Base-by-base conservation (phyloP, 2,329 filamentous ascomycete species). In the Ascochyta viciae-villosae region DNA sequence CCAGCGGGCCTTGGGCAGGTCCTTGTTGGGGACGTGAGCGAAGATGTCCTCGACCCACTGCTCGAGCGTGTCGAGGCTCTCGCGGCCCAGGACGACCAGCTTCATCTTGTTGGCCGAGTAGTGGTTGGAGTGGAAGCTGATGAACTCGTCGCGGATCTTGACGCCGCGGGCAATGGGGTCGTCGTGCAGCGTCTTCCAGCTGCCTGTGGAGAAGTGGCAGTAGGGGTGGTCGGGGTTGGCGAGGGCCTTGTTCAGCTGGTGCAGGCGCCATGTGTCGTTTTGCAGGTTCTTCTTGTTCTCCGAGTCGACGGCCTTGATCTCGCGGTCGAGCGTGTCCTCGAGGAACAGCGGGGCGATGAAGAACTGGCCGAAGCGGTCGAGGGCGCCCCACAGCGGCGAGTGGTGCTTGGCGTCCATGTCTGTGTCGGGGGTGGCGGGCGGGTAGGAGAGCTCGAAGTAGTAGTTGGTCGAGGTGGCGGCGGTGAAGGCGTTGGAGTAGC, bases 281-380 rank as follows among this genome's bases (percentile, higher is more conserved):
- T 97, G 93, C 44, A 97, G 80, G 66, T 97, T 97, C 84, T 97
- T 97, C 83, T 96, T 96, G 79, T 97, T 96, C 76, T 97, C 93
- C 5, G 92, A 96, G 71, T 97, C 92, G 19, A 97, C 93, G 1
- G 93, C 93, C 63, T 85, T 87, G 60, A 97, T 81, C 77, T 97
- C 93, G 45, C 93, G 86, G 67, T 97, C 93, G 44, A 97, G 77
- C 0, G 92, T 95, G 62, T 87, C 91, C 50, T 89, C 87, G 9
- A 96, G 82, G 74, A 97, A 97, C 31, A 97, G 82, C 0, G 93
- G 93, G 59, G 89, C 85, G 62, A 96, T 88, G 75, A 97, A 97
- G 78, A 97, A 97, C 73, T 96, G 92, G 12, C 93, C 90, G 76
- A 97, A 97, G 31, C 92, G 88, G 74, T 97, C 93, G 47, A 97